A percentile compares a stretch with the other conserved stretches of the same genome.
Conservation (phyloP, 2,329 filamentous ascomycete genomes). For the Arthrinium phaeospermum region DNA sequence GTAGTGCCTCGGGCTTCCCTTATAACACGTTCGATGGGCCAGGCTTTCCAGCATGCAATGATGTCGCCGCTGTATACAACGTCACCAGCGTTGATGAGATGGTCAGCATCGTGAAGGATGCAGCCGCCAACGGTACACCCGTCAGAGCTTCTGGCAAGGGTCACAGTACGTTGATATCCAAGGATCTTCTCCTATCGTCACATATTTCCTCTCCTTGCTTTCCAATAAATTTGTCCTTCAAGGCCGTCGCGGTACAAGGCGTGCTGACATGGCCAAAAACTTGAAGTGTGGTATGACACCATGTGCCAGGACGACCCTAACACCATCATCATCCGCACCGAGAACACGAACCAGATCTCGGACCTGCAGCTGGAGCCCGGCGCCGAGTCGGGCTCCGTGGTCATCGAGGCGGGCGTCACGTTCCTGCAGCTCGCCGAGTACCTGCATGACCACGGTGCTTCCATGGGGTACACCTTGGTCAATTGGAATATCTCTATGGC, state of each 20-base stretch:
- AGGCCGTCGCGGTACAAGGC: too few species aligned
- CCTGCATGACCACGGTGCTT: slow-evolving; percentile 51
- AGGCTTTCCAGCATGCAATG: slow-evolving; percentile 52
- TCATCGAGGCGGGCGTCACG: slow-evolving; percentile 57
- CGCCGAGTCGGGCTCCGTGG: slow-evolving; percentile 48
- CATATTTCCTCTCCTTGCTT: slow-evolving; percentile 25
- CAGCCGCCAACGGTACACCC: slow-evolving; percentile 44
- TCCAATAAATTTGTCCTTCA: background rate
- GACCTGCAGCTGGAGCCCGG: slow-evolving; percentile 47
- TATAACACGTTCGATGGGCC: slow-evolving; percentile 58
- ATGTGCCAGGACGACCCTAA: slow-evolving; percentile 54
- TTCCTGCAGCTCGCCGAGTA: slow-evolving; percentile 58
- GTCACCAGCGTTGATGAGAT: slow-evolving; percentile 53
- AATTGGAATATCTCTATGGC: slow-evolving; percentile 61
- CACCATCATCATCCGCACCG: slow-evolving; percentile 55
- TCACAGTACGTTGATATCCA: slow-evolving; percentile 38
- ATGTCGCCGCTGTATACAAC: slow-evolving; percentile 51
- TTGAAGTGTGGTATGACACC: slow-evolving; percentile 54
- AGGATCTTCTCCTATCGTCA: background rate
- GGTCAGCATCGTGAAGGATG: slow-evolving; percentile 46
- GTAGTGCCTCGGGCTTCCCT: slow-evolving; percentile 32
- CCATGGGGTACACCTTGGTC: slow-evolving; percentile 55
- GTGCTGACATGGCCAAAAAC: background rate
- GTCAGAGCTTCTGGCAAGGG: slow-evolving; percentile 56
- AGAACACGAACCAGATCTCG: slow-evolving; percentile 49